Evolutionary conservation across 2,329 filamentous ascomycete species (phyloP).

Genomic region (Trichoderma oligosporum): DNA sequence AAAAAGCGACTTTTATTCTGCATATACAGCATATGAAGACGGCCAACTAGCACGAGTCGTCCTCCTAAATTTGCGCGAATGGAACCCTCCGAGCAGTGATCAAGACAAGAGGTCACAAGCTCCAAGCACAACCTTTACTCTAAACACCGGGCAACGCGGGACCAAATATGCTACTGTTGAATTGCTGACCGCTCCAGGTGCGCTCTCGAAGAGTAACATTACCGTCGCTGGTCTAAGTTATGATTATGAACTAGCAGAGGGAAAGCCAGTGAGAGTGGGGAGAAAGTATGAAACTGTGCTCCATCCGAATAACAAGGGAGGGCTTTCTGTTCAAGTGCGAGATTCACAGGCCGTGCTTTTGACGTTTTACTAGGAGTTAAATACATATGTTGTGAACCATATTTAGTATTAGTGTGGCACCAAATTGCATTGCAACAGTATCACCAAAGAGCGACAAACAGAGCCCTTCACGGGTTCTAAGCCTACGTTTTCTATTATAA

Average conservation of each 20-base stretch:
- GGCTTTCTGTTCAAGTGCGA: background rate
- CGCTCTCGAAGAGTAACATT: constrained; percentile 12
- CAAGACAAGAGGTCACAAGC: background rate
- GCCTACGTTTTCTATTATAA: too few species aligned
- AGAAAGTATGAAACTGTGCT: background rate
- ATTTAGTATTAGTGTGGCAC: background rate
- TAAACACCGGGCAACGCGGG: background rate
- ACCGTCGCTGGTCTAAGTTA: constrained; percentile 16
- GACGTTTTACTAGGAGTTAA: constrained; percentile 1
- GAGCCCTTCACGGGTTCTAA: too few species aligned
- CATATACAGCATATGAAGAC: constrained; percentile 13
- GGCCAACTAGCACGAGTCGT: background rate
- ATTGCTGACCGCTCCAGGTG: constrained; percentile 11
- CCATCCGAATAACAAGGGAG: background rate
- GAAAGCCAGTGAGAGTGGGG: constrained; percentile 4
- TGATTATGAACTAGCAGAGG: constrained; percentile 8
- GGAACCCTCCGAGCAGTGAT: constrained; percentile 6
- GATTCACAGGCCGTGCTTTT: constrained; percentile 13
- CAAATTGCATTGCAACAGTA: too few species aligned
- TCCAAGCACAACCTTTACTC: background rate
- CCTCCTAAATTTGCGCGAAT: constrained; percentile 10
- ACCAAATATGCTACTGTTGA: constrained; percentile 16
- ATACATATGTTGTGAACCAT: background rate
- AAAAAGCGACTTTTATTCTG: constrained; percentile 12
- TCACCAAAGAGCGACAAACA: too few species aligned